Percentiles rank a stretch among this genome's conserved stretches.
Conservation (phyloP, 345 rosid species). For the Heritiera littoralis region DNA sequence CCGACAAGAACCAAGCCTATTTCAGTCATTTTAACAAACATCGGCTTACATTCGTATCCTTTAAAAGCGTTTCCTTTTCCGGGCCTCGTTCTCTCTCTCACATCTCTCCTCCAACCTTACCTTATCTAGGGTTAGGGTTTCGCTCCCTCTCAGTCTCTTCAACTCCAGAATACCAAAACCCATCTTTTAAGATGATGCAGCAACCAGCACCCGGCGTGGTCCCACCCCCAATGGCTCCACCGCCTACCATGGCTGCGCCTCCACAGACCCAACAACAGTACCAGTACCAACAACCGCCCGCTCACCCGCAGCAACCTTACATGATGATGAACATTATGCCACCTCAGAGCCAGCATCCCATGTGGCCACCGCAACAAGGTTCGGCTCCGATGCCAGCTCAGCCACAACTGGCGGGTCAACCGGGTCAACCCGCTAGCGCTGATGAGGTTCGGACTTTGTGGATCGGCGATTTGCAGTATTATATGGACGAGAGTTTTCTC, state of each 20-base stretch:
- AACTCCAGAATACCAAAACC: neutral
- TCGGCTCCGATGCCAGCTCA: conserved; percentile 26
- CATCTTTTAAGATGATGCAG: conserved; percentile 51
- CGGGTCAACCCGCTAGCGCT: conserved; percentile 43
- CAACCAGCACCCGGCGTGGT: conserved; percentile 47
- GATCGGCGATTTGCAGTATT: conserved; percentile 95
- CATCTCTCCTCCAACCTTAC: conserved; percentile 15
- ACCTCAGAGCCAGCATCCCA: conserved; percentile 47
- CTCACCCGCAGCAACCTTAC: conserved; percentile 51
- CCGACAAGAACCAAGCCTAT: neutral
- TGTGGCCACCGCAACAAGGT: conserved; percentile 57
- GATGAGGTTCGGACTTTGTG: conserved; percentile 93
- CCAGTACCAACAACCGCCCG: conserved; percentile 48
- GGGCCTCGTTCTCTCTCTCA: neutral
- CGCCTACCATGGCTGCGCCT: conserved; percentile 33
- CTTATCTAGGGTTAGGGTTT: conserved; percentile 41
- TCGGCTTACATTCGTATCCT: neutral
- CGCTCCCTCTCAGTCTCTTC: neutral
- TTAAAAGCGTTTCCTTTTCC: conserved; percentile 1
- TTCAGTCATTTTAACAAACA: conserved; percentile 7
- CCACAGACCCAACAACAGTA: conserved; percentile 46
- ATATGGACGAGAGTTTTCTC: conserved; percentile 89
- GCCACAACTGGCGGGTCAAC: conserved; percentile 38
- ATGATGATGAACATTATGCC: conserved; percentile 51
- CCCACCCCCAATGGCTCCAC: conserved; percentile 41